Evolutionary conservation across 106 monocot genomes (phyloP).

Genomic region (Vanilla planifolia): DNA sequence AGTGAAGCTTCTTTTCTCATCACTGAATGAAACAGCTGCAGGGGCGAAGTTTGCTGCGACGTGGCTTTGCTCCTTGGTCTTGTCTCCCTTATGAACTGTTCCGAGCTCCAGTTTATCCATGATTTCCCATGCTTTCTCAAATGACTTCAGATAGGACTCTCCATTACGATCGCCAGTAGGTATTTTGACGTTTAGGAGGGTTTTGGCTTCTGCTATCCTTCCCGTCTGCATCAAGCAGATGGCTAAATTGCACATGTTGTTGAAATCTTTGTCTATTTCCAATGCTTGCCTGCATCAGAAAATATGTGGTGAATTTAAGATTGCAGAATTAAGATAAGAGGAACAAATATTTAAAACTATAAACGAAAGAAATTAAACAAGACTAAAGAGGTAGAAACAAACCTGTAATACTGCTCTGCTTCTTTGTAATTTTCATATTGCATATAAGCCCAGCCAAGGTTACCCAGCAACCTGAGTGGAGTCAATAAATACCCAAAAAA

Average conservation of each 20-base stretch:
- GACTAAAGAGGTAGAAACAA: not conserved
- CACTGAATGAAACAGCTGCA: not conserved
- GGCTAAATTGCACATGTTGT: slow-evolving; percentile 98
- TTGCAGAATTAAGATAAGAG: too few species aligned
- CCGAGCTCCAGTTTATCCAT: slow-evolving; percentile 34
- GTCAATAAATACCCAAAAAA: not conserved
- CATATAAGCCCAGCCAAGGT: slow-evolving; percentile 95
- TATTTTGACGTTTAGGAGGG: slow-evolving; percentile 57
- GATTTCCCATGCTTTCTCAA: slow-evolving; percentile 88
- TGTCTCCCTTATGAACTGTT: too few species aligned
- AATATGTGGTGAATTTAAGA: too few species aligned
- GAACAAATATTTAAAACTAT: too few species aligned
- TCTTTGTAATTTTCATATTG: slow-evolving; percentile 78
- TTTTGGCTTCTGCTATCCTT: slow-evolving; percentile 67
- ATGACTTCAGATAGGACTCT: slow-evolving; percentile 90
- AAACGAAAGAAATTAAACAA: too few species aligned
- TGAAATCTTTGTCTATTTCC: slow-evolving; percentile 74
- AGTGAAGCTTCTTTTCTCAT: not conserved
- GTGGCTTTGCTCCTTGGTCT: not conserved
- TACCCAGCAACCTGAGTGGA: slow-evolving; percentile 41
- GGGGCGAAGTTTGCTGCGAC: not conserved
- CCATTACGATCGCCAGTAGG: slow-evolving; percentile 42
- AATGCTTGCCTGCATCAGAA: slow-evolving; percentile 37
- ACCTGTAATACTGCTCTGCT: slow-evolving; percentile 62
- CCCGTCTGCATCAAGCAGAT: slow-evolving; percentile 96